Base-by-base conservation (phyloP, 1,284 basidiomycete genomes). In the Ceratobasidium sp. region DNA sequence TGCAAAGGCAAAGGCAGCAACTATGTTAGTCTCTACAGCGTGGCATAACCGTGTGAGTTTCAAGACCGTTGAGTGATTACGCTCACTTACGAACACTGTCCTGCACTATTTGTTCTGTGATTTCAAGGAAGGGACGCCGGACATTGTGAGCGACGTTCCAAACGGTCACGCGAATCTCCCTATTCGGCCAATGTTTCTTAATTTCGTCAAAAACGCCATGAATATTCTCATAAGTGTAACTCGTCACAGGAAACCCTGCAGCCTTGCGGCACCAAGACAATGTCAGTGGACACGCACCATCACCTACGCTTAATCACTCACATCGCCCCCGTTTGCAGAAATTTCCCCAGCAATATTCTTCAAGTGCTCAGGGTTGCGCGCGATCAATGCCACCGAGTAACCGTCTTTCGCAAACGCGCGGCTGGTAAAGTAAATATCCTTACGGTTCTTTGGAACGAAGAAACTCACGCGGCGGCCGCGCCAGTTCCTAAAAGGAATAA, bases 361-460 rank as follows among this genome's bases (percentile, higher is more conserved):
- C 16, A 89, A 78, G 21, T 80, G 75, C 23, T 85, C 84, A 1
- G 79, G 76, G 49, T 84, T 84, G 47, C 89, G 81, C 9, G 87
- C 87, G 50, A 91, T 80, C 53, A 91, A 77, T 0, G 89, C 89
- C 46, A 91, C 81, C 49, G 81, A 83, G 74, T 89, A 91, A 0
- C 89, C 88, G 44, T 50, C 53, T 49, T 68, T 69, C 8, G 69
- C 72, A 39, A 74, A 72, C 19, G 67, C 56, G 29, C 72, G 83
- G 78, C 74, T 84, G 84, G 25, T 25, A 80, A 71, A 89, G 23
- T 49, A 36, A 53, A 11, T 42, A 56, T 42, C 36, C 27, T 14
- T 27, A 23, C 1, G 8, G 41, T n/a, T 25, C 50, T 56, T 11
- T n/a, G 9, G 42, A 39, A 47, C n/a, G 21, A 4, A 6, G 6